Evolutionary conservation across 352 stramenopile genomes (phyloP).

Genomic region (Phytophthora idaei): DNA sequence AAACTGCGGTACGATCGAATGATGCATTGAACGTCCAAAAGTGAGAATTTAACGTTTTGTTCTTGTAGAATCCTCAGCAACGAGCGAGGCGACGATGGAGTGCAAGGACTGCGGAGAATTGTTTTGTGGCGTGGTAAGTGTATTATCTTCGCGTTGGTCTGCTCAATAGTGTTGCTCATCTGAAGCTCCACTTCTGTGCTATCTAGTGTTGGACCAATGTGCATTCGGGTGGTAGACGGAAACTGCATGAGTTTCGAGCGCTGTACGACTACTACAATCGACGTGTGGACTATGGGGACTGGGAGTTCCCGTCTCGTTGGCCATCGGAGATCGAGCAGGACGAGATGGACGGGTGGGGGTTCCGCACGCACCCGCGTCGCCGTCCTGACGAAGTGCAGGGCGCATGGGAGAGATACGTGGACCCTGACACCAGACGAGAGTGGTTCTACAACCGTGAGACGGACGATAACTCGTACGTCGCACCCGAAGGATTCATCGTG

Average conservation of each 20-base stretch:
- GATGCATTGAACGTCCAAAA: background rate
- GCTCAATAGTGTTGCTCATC: conserved; percentile 20
- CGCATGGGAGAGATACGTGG: conserved; percentile 68
- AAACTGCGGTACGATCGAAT: conserved; percentile 77
- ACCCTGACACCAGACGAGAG: conserved; percentile 40
- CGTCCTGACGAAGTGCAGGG: conserved; percentile 48
- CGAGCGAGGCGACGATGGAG: conserved; percentile 74
- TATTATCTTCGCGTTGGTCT: conserved; percentile 10
- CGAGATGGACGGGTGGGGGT: conserved; percentile 80
- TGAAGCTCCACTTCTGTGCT: conserved; percentile 8
- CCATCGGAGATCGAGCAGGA: conserved; percentile 90
- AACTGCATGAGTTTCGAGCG: conserved; percentile 82
- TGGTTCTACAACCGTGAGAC: conserved; percentile 85
- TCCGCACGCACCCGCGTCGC: conserved; percentile 61
- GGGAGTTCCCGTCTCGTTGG: conserved; percentile 91
- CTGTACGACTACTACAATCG: conserved; percentile 93
- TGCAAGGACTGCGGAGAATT: conserved; percentile 90
- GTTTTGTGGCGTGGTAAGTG: conserved; percentile 80
- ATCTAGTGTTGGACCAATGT: conserved; percentile 86
- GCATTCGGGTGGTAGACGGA: conserved; percentile 83
- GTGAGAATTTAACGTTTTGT: background rate
- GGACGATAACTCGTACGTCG: conserved; percentile 56
- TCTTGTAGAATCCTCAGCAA: conserved; percentile 17
- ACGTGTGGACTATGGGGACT: conserved; percentile 91
- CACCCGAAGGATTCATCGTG: conserved; percentile 36